These are phyloP conservation scores for Debaryomyces robertsiae DNA, from an alignment of 1,139 yeast genomes.

Conservation along the genomic window DNA sequence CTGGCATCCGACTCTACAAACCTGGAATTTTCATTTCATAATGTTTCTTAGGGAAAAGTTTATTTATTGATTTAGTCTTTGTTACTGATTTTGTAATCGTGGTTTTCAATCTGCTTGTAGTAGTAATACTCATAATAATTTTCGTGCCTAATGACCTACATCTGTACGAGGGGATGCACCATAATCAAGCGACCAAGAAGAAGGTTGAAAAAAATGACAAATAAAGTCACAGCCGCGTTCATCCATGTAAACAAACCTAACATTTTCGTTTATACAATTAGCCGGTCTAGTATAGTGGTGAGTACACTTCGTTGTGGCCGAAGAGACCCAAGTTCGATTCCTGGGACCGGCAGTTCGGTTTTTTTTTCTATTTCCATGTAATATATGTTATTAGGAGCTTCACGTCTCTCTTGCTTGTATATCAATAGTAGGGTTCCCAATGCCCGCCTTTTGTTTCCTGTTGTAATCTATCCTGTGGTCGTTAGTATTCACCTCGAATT, in stretches of 20 bases:
- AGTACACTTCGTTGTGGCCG: slow-evolving; percentile 61
- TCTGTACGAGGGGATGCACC: too few species aligned
- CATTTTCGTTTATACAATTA: neutral
- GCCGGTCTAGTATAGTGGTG: slow-evolving; percentile 55
- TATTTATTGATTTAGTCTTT: slow-evolving; percentile 2
- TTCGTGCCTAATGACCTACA: slow-evolving; percentile 2
- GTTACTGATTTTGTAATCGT: slow-evolving; percentile 2
- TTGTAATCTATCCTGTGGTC: too few species aligned
- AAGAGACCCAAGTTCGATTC: slow-evolving; percentile 59
- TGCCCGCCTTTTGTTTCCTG: too few species aligned
- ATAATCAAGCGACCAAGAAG: too few species aligned
- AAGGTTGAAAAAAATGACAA: too few species aligned
- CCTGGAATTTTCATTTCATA: slow-evolving; percentile 8
- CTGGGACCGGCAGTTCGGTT: slow-evolving; percentile 51
- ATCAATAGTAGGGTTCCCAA: too few species aligned
- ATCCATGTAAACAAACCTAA: neutral
- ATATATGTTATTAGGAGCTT: too few species aligned
- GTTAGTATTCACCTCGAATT: too few species aligned
- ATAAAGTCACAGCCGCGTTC: neutral
- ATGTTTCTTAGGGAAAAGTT: slow-evolving; percentile 4
- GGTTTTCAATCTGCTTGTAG: slow-evolving; percentile 5
- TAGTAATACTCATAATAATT: slow-evolving; percentile 6
- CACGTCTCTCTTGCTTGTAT: too few species aligned
- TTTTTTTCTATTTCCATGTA: too few species aligned
- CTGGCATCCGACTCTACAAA: slow-evolving; percentile 1